Base-by-base conservation (phyloP, 768 basidiomycete species). In the Kockovaella imperatae region DNA sequence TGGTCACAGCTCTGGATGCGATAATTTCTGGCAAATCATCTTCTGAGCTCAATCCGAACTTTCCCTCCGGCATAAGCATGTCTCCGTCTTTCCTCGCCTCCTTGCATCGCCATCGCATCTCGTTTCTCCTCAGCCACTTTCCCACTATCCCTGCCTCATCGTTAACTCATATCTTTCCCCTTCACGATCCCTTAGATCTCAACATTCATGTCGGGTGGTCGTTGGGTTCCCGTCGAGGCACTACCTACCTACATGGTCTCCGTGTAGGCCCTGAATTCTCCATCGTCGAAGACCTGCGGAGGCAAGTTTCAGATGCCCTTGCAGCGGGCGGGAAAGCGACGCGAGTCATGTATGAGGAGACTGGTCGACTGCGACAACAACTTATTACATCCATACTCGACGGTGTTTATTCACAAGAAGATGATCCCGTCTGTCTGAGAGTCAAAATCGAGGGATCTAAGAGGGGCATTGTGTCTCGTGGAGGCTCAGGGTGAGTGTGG, bases 331-430 rank as follows among this genome's bases (percentile, higher is more conserved):
- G 47, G 3, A 85, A 86, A 70, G 77, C 76, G 20, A 84, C 82
- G 51, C 78, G 88, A 36, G 87, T 80, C 54, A 87, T 95, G 79
- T 96, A 88, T 63, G 87, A 87, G 18, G 88, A 96, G 74, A 93
- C 89, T 4, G 79, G 78, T 52, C 76, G 83, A 40, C 82, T 89
- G 69, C 80, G 80, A 62, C 67, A 70, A 55, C 80, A 81, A 42
- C 72, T 91, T 26, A 61, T 91, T 43, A 75, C 80, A 42, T 79
- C 81, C 7, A 77, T 95, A 34, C 75, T 79, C 29, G 69, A 74
- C 3, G 83, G 82, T 51, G 80, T 83, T 65, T 83, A 89, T 80
- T 87, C 87, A 53, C 60, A 69, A 13, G 86, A 90, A 70, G 83
- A 80, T 75, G 79, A 89, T 61, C 87, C 89, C 5, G 49, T 84